Base-by-base conservation (phyloP, 192 early-diverging fungal genomes). In the Phycomyces nitens region DNA sequence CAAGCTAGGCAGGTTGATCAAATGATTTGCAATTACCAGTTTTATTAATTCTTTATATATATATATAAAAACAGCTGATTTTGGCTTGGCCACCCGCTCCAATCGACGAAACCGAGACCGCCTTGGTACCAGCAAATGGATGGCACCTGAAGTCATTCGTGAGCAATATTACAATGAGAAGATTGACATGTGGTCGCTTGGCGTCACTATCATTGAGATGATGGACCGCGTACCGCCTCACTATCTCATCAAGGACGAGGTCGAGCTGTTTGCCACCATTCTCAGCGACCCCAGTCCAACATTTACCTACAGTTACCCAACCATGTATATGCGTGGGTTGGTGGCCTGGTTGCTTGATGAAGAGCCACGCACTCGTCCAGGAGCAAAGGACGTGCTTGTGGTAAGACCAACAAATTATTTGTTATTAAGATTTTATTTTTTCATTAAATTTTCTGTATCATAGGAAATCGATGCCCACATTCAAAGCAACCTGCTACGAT, bases 121-220 rank as follows among this genome's bases (percentile, higher is more conserved):
- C 16, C 56, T 75, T 15, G 73, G 73, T 8, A 75, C 73, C 9
- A 68, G 67, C 55, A 75, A 75, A 43, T 75, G 73, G 73, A 81
- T 81, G 79, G 79, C 79, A 14, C 79, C 79, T 14, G 79, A 81
- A 69, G 74, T 81, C 39, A 69, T 81, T 61, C 64, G 58, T 7
- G 70, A 75, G 22, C 65, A 76, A 39, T 39, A 53, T 21, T 81
- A 81, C 24, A 63, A 76, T 53, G 75, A 80, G 50, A 81, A 72
- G 43, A 69, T 79, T 24, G 79, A 81, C 53, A 62, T 81, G 55
- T 81, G 79, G 79, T 79, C 77, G 3, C 53, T 81, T 12, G 79
- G 74, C 21, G 74, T 81, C n/a, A 73, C 71, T 3, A 43, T 70
- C n/a, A 79, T 79, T 51, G 77, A 79, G 62, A 71, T 79, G 73